A percentile compares a stretch with the other conserved stretches of the same genome.
phyloP scores from a whole-genome alignment of 148 eudicot genomes.

The Pharnaceum exiguum region DNA sequence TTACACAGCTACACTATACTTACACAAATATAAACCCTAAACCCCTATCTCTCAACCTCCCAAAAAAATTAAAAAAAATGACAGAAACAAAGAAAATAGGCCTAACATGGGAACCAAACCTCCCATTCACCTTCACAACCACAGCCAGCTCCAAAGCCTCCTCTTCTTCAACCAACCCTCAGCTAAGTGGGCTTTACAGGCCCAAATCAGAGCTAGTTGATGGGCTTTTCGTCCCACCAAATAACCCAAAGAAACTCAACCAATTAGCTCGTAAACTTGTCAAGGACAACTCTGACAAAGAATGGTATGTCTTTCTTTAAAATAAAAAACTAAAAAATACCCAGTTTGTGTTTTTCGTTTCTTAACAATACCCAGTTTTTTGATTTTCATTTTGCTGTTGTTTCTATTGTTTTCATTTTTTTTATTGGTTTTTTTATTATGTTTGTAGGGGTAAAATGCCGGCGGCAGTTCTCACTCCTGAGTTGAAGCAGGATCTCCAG shows the following conservation, averaged over 20 bases:
- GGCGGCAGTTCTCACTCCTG: slow-evolving; percentile 69
- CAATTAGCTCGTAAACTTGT: slow-evolving; percentile 58
- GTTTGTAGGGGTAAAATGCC: slow-evolving; percentile 37
- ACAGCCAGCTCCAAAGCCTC: slow-evolving; percentile 16
- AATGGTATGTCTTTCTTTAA: slow-evolving; percentile 43
- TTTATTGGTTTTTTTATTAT: background rate
- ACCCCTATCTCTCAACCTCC: too few relatives aligned
- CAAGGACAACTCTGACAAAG: slow-evolving; percentile 72
- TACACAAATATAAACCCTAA: too few relatives aligned
- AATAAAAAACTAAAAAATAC: too few relatives aligned
- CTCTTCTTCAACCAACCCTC: slow-evolving; percentile 1
- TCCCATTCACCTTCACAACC: slow-evolving; percentile 23
- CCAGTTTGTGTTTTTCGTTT: background rate
- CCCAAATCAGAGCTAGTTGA: slow-evolving; percentile 67
- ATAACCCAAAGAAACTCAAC: slow-evolving; percentile 62
- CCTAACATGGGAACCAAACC: slow-evolving; percentile 78
- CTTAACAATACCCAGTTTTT: background rate
- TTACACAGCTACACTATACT: too few relatives aligned
- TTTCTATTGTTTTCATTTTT: background rate
- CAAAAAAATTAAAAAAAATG: too few relatives aligned
- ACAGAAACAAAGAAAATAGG: slow-evolving; percentile 45
- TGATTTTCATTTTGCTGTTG: background rate
- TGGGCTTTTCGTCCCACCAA: slow-evolving; percentile 83
- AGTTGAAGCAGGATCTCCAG: slow-evolving; percentile 82
- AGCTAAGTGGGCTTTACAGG: slow-evolving; percentile 26